Conservation (phyloP, 805 yeast species). For the Saccharomyces kudriavzevii region DNA sequence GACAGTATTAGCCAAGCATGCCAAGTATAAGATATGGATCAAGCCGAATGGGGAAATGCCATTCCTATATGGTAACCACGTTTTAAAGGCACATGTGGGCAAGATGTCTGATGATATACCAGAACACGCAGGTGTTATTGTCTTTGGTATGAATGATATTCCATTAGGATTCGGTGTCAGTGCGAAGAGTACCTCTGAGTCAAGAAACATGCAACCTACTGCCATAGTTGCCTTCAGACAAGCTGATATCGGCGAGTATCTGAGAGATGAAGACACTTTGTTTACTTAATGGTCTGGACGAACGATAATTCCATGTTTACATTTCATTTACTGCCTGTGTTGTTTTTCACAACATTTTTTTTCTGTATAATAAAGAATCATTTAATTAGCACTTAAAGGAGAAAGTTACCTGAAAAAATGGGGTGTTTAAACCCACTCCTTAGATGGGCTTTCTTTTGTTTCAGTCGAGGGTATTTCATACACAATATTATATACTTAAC, state of each 20-base stretch:
- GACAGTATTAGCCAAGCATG: conserved; percentile 72
- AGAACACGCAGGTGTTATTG: conserved; percentile 92
- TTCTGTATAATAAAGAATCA: background rate
- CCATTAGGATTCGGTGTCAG: conserved; percentile 95
- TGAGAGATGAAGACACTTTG: conserved; percentile 95
- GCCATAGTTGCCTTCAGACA: conserved; percentile 94
- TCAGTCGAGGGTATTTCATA: background rate
- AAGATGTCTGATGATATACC: conserved; percentile 96
- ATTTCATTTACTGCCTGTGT: background rate
- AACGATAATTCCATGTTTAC: background rate
- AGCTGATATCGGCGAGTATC: conserved; percentile 93
- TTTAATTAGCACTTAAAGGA: background rate
- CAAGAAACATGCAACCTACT: conserved; percentile 83
- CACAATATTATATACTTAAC: background rate
- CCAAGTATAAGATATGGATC: conserved; percentile 93
- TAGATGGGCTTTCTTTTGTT: background rate
- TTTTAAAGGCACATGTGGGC: conserved; percentile 92
- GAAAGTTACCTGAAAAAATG: background rate
- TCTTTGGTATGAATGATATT: conserved; percentile 83
- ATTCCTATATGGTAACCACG: conserved; percentile 90
- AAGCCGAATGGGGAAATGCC: conserved; percentile 98
- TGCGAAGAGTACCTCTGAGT: conserved; percentile 84
- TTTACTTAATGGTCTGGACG: conserved; percentile 47
- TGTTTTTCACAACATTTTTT: background rate
- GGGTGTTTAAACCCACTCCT: background rate